phyloP scores from a whole-genome alignment of 257 asterid species.

The Echium plantagineum region DNA sequence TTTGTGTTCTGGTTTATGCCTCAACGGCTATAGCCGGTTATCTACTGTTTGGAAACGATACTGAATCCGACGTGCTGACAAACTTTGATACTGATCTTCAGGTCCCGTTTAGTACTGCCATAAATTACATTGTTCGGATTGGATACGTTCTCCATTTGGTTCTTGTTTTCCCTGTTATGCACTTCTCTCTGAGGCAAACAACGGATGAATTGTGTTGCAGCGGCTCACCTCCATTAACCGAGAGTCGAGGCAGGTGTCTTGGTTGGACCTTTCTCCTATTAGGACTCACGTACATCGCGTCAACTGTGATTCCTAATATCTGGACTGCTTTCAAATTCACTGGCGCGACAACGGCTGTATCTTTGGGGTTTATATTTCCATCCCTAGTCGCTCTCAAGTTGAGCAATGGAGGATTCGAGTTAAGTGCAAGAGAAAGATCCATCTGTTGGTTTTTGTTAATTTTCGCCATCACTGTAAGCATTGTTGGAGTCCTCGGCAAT shows the following conservation, averaged over 20 bases:
- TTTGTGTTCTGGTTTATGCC: slow-evolving; percentile 68
- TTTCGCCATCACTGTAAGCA: slow-evolving; percentile 59
- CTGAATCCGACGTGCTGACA: slow-evolving; percentile 79
- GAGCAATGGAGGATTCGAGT: slow-evolving; percentile 44
- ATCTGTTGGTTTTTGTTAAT: slow-evolving; percentile 63
- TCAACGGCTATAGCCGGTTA: slow-evolving; percentile 80
- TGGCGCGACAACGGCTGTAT: slow-evolving; percentile 97
- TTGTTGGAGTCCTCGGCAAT: slow-evolving; percentile 68
- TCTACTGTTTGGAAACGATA: slow-evolving; percentile 76
- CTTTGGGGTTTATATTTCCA: slow-evolving; percentile 85
- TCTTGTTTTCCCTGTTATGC: slow-evolving; percentile 89
- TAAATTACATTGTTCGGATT: slow-evolving; percentile 69
- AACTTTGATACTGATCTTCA: slow-evolving; percentile 90
- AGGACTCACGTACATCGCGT: slow-evolving; percentile 53
- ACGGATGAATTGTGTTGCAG: slow-evolving; percentile 66
- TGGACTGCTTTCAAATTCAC: slow-evolving; percentile 98
- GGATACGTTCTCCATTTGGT: slow-evolving; percentile 80
- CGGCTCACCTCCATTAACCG: slow-evolving; percentile 69
- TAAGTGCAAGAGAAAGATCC: slow-evolving; percentile 38
- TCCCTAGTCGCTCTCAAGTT: slow-evolving; percentile 68
- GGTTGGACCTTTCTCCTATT: slow-evolving; percentile 55
- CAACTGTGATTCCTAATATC: slow-evolving; percentile 90
- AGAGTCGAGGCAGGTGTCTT: slow-evolving; percentile 81
- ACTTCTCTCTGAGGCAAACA: slow-evolving; percentile 83
- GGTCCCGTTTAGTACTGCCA: slow-evolving; percentile 68